These are phyloP conservation scores for Passalora sequoiae DNA, from an alignment of 2,329 filamentous ascomycete genomes.

Conservation along the genomic window DNA sequence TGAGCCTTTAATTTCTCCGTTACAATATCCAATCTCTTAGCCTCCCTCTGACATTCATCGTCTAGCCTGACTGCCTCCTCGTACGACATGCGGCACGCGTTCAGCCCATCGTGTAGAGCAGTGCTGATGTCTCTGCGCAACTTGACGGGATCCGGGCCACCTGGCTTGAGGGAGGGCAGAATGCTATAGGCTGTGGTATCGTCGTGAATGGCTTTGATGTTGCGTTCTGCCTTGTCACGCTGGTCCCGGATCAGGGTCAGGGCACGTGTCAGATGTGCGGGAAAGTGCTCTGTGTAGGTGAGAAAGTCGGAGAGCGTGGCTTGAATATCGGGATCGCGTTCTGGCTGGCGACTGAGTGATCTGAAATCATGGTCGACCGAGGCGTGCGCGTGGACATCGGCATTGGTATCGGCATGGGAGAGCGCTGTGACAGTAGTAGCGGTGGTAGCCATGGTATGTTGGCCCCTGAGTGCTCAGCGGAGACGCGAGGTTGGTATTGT, in stretches of 20 bases:
- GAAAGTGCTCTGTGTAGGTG: conserved; percentile 65
- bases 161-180: conserved; percentile 47
- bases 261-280: conserved; percentile 59
- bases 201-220: conserved; percentile 44
- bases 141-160: conserved; percentile 47
- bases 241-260: conserved; percentile 56
- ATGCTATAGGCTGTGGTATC: conserved; percentile 45
- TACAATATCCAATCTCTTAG: conserved; percentile 54
- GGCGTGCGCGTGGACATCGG: conserved; percentile 20
- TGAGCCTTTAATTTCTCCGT: conserved; percentile 58
- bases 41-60: conserved; percentile 34
- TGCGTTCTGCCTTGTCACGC: conserved; percentile 41
- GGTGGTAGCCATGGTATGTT: neutral
- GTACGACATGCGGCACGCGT: conserved; percentile 33
- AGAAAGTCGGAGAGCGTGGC: conserved; percentile 63
- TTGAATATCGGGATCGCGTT: conserved; percentile 57
- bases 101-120: conserved; percentile 37
- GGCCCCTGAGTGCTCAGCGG: too few species aligned
- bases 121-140: conserved; percentile 55
- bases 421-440: conserved; percentile 16
- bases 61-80: conserved; percentile 33
- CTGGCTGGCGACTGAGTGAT: conserved; percentile 31
- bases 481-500: too few species aligned
- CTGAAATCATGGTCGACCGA: conserved; percentile 26
- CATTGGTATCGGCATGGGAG: conserved; percentile 12